A percentile compares a stretch with the other conserved stretches of the same genome.
phyloP scores from a whole-genome alignment of 129 eudicot species.

The Kitagawia praeruptora region DNA sequence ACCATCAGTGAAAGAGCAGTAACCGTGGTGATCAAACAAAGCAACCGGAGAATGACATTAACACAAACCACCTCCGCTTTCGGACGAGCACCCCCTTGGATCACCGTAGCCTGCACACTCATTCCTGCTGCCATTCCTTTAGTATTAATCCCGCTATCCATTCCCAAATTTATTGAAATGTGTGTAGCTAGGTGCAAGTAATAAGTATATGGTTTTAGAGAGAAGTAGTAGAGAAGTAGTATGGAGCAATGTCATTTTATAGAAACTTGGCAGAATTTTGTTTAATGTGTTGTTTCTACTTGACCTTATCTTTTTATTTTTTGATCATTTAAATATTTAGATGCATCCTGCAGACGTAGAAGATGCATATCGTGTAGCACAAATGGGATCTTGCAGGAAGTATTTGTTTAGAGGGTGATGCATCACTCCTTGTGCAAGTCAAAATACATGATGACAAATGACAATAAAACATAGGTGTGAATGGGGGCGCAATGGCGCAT shows the following conservation, averaged over 20 bases:
- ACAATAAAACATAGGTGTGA: no score
- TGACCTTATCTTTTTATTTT: no score
- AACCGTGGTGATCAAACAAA: constrained; percentile 47
- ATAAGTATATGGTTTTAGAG: neutral
- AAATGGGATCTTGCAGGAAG: no score
- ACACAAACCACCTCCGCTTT: constrained; percentile 28
- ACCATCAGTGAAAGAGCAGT: constrained; percentile 44
- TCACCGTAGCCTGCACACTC: neutral
- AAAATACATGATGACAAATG: no score
- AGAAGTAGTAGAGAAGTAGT: neutral
- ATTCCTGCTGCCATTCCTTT: constrained; percentile 14
- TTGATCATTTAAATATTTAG: no score
- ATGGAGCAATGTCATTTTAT: neutral
- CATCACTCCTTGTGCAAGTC: no score
- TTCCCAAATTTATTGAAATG: neutral
- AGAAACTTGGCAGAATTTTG: no score
- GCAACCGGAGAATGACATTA: constrained; percentile 32
- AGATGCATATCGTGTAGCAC: no score
- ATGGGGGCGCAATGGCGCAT: no score
- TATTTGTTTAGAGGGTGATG: no score
- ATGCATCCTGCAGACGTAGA: no score
- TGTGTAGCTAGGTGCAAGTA: neutral
- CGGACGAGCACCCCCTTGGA: neutral
- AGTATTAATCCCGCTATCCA: neutral
- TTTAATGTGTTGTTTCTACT: no score